Evolutionary conservation across 1,284 basidiomycete genomes (phyloP), one percentile per base, ranked within the genome.

Genomic region (Marasmius fiardii): DNA sequence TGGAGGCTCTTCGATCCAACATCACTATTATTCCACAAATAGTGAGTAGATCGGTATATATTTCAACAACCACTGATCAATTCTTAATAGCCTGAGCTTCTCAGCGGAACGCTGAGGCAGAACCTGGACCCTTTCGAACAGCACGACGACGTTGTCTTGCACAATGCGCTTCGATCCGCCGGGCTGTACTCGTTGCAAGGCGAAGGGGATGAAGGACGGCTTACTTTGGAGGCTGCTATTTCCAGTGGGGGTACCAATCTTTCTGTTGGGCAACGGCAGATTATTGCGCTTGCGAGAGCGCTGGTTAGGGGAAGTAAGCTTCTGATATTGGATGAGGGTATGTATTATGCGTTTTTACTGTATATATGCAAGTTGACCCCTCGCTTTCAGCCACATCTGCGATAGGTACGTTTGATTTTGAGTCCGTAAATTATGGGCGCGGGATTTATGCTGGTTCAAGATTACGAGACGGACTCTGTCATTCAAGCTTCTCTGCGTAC

Each of bases 51-150:
- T 64, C 80, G 20, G 10, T n/a, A 37, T 20, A 6, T 18, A 39
- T 7, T 2, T 31, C 14, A 1, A n/a, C 4, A 14, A 26, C 16
- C 39, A n/a, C 34, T 31, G 53, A 14, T 26, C 43, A 24, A 52
- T 28, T 52, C 18, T 20, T 24, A 71, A 14, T 54, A 84, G 78
- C 89, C 91, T 10, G 85, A 88, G 60, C 73, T 88, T 0, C 69
- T 88, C 43, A 81, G 79, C 56, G 86, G 83, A 12, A 76, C 80
- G 0, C 67, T 87, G 23, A 74, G 83, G 11, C 69, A 79, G 51
- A 86, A 86, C 63, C 66, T 88, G 8, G 86, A 88, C 63, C 90
- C 91, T 0, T 93, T 92, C 65, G 81, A 78, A 6, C 78, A 88
- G 64, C 78, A 86, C 63, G 87, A 90, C 52, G 91, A 93, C 65